phyloP scores from a whole-genome alignment of 2,329 filamentous ascomycete species.

The Aspergillus ochraceus region DNA sequence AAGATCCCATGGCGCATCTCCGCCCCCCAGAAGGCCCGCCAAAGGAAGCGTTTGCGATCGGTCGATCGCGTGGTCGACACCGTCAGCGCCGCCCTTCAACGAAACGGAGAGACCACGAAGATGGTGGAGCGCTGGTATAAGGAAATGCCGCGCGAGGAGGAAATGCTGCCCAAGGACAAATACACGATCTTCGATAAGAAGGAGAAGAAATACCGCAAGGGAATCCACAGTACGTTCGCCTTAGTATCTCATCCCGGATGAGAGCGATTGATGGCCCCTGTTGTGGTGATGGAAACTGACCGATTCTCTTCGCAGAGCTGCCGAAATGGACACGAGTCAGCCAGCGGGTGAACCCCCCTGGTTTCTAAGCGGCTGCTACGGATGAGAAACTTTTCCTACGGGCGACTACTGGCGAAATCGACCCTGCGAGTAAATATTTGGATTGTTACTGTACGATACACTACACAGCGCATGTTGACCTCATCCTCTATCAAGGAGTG shows the following conservation, averaged over 20 bases:
- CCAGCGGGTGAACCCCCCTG: slow-evolving; percentile 89
- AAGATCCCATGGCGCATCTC: slow-evolving; percentile 98
- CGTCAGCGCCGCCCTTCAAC: slow-evolving; percentile 73
- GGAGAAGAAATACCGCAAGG: slow-evolving; percentile 92
- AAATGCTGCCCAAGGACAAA: slow-evolving; percentile 96
- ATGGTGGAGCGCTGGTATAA: slow-evolving; percentile 86
- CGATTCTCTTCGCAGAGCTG: slow-evolving; percentile 57
- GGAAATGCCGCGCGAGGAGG: slow-evolving; percentile 92
- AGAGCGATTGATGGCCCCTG: too few relatives aligned
- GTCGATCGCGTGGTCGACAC: slow-evolving; percentile 88
- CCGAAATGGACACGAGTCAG: slow-evolving; percentile 95
- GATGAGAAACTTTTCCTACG: slow-evolving; percentile 1
- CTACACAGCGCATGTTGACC: slow-evolving; percentile 8
- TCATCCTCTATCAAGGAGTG: slow-evolving; percentile 6
- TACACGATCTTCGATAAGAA: slow-evolving; percentile 98
- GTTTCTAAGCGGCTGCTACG: slow-evolving; percentile 63
- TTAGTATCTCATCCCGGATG: too few relatives aligned
- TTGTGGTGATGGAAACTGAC: neutral
- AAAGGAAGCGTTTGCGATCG: slow-evolving; percentile 76
- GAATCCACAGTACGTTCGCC: slow-evolving; percentile 75
- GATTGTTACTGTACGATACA: slow-evolving; percentile 32
- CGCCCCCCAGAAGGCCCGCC: slow-evolving; percentile 82
- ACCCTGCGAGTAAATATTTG: slow-evolving; percentile 7
- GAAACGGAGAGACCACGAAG: slow-evolving; percentile 68
- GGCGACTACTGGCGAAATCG: neutral